Base-by-base conservation (phyloP, 352 stramenopile genomes). In the Blastocystis sp. region DNA sequence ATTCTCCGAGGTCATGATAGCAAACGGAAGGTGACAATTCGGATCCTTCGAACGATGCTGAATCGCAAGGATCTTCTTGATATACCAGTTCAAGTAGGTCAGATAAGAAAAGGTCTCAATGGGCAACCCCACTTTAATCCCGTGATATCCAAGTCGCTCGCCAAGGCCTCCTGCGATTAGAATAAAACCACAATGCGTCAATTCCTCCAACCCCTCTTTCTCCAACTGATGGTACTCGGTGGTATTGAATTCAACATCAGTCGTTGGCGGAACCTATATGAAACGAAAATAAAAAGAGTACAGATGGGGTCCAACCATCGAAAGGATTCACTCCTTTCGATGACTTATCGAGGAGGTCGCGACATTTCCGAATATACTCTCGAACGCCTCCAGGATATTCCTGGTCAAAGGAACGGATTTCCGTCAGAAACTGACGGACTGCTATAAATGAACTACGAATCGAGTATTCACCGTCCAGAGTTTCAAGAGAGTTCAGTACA, bases 1-100 rank as follows among this genome's bases (percentile, higher is more conserved):
- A 89, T 97, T 95, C 81, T 94, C 93, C 4, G 92, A 97, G 57
- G 94, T 97, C 96, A 99, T 99, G 87, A 99, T 98, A 48, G 93
- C 93, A 36, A 98, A 90, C 9, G 95, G 94, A 44, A 98, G 86
- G 21, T 91, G 87, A 14, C 87, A 69, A 7, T 46, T 84, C 24
- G 64, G 64, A 0, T 54, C 11, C 32, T 53, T 57, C 6, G 64
- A 76, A 1, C 64, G 64, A 11, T 76, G 34, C 46, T 98, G 90
- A 48, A 97, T 90, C 36, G 93, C 94, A 29, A 96, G 89, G 29
- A 98, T 93, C 72, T 97, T 95, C 76, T 95, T 89, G 88, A 94
- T 92, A 87, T 98, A 98, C 44, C 92, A 90, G 79, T 94, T 87
- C 0, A 98, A 88, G 89, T 97, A 98, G 73, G 89, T 93, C 56